A percentile compares a stretch with the other conserved stretches of the same genome.
Conservation (phyloP, 2,329 filamentous ascomycete species). For the Colletotrichum australisinense region DNA sequence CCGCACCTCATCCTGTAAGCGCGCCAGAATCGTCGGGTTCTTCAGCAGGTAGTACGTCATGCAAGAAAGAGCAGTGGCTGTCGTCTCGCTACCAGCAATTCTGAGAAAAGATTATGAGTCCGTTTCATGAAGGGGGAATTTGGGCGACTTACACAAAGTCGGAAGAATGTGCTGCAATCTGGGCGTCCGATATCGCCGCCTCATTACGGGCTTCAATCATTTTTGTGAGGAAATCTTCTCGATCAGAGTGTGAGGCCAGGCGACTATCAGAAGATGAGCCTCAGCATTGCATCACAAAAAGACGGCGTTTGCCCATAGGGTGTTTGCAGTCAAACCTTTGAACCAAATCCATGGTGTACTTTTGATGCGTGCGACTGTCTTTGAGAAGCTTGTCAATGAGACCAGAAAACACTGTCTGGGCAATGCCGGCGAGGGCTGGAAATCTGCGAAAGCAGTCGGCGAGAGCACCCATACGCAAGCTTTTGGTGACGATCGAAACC, state of each 20-base stretch:
- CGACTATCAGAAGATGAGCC: too few species aligned
- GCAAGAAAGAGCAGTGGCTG: not conserved
- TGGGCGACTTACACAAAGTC: not conserved
- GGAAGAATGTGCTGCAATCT: not conserved
- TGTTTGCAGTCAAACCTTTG: not conserved
- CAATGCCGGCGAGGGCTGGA: not conserved
- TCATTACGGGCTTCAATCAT: not conserved
- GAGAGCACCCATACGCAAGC: conserved; percentile 5
- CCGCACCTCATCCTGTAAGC: not conserved
- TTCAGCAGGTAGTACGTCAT: not conserved
- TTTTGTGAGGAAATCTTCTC: not conserved
- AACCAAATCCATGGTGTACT: conserved; percentile 11
- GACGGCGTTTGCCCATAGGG: too few species aligned
- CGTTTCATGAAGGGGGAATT: not conserved
- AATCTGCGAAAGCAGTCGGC: conserved; percentile 15
- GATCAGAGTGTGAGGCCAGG: not conserved
- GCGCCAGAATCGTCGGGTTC: not conserved
- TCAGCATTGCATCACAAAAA: not conserved
- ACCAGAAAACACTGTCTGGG: not conserved
- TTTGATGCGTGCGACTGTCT: not conserved
- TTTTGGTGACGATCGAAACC: conserved; percentile 10
- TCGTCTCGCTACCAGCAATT: not conserved
- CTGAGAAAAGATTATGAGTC: not conserved
- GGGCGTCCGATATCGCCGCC: not conserved
- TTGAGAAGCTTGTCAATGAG: not conserved